Evolutionary conservation across 106 monocot species (phyloP), one percentile per base, ranked within the genome.

Genomic region (Dendrobium nobile): DNA sequence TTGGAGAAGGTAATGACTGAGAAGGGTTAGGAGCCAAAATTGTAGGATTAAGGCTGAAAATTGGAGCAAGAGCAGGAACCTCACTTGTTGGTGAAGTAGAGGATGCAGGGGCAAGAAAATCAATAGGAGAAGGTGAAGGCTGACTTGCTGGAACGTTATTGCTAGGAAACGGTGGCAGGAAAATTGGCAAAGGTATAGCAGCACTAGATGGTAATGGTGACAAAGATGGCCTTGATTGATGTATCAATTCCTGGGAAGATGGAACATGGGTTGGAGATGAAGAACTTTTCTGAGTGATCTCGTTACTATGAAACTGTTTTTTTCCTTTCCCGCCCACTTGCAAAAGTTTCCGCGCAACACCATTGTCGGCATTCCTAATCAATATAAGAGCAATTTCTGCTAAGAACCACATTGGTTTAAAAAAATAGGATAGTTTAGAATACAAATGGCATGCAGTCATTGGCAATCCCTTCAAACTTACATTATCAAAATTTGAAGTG

Each of bases 261-360:
- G 81, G 78, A 78, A 68, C 20, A 74, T n/a, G 33, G 45, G 19
- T 1, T 33, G 27, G 47, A 40, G 67, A 33, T 22, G 72, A 73
- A 17, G 78, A 10, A 13, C 72, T 77, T 41, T 15, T 58, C 37
- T 73, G 51, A 73, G 20, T 73, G 4, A 54, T 73, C 41, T 74
- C 26, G 31, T 59, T 73, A 51, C 16, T 28, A n/a, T 56, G 37
- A 72, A 26, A 54, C 58, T 44, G 41, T 2, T 41, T 73, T 72
- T 42, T 73, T 28, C 73, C 48, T 42, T 73, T 54, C 54, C 83
- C 54, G 19, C 64, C 83, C 54, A 83, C 59, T 85, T 83, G 55
- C 56, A 88, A 54, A 40, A 85, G 83, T 75, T 80, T 88, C 51
- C 85, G 77, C 41, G 37, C 55, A 48, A 83, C 27, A 67, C 77